Base-by-base conservation (phyloP, 352 stramenopile genomes). In the Aphanomyces stellatus region DNA sequence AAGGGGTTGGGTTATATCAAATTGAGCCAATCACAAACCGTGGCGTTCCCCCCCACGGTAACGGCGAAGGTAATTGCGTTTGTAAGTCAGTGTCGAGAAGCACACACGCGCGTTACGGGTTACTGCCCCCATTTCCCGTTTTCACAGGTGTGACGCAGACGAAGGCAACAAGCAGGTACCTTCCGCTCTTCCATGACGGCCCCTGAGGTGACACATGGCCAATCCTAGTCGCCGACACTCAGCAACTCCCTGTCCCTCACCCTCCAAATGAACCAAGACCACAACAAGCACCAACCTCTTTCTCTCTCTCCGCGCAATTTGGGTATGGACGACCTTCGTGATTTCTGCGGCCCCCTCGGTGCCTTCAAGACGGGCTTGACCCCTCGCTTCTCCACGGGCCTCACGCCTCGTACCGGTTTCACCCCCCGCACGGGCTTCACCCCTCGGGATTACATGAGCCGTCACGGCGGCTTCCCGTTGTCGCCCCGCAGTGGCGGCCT, bases 311-410 rank as follows among this genome's bases (percentile, higher is more conserved):
- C 85, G 42, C 78, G 84, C 22, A 90, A 80, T 3, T 91, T 93
- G 51, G 82, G 82, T 34, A 93, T 93, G 85, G 85, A 93, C 62
- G 85, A 93, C 60, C 65, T 93, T 60, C 82, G 82, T 49, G 82
- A 93, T 67, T 93, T 93, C 66, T 90, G 82, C 57, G 82, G 82
- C 13, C 81, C 85, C 6, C 74, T 91, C 4, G 85, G 85, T 43
- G 74, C 81, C 25, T 93, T 93, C 80, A 91, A 91, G 78, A 93
- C 85, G 17, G 85, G 85, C 2, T 64, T 93, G 15, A 93, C 85
- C 13, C 85, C 85, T 17, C 85, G 85, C 22, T 93, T 93, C 71
- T 88, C 77, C 61, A 93, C 85, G 35, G 85, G 85, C 0, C 62
- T 93, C 53, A 93, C 85, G 25, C 85, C 85, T 25, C 85, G 82